These are phyloP conservation scores for Gnaphalium uliginosum DNA, from an alignment of 129 eudicot genomes.

Conservation along the genomic window DNA sequence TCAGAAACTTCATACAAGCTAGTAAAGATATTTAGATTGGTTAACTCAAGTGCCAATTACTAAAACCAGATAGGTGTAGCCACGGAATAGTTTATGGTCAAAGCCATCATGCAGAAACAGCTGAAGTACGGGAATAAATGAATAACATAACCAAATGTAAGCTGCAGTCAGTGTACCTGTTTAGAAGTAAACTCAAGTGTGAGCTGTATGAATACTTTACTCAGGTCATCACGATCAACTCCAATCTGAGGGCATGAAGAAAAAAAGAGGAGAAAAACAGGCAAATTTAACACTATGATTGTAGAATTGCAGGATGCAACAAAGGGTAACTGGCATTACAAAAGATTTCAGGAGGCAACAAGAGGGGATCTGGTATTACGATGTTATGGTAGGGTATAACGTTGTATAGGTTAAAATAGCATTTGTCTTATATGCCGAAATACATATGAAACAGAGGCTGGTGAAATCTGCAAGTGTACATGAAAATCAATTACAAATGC, in stretches of 20 bases:
- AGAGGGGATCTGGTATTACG: too few species aligned
- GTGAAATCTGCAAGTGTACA: neutral
- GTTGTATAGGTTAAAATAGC: neutral
- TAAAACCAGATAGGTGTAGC: slow-evolving; percentile 13
- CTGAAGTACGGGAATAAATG: slow-evolving; percentile 7
- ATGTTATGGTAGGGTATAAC: too few species aligned
- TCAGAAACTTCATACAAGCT: neutral
- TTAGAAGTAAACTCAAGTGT: slow-evolving; percentile 89
- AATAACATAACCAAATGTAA: slow-evolving; percentile 7
- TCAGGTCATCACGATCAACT: slow-evolving; percentile 77
- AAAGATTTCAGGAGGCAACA: too few species aligned
- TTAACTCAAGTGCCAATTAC: slow-evolving; percentile 9
- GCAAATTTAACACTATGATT: neutral
- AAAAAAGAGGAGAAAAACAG: neutral
- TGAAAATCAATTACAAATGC: neutral
- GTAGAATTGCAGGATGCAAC: neutral
- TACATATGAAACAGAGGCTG: slow-evolving; percentile 5
- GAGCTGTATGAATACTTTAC: slow-evolving; percentile 82
- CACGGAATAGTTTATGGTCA: neutral
- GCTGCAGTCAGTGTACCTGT: slow-evolving; percentile 55
- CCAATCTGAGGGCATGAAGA: slow-evolving; percentile 65
- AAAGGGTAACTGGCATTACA: neutral
- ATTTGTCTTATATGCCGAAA: slow-evolving; percentile 5
- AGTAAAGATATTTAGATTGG: slow-evolving; percentile 1
- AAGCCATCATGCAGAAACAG: slow-evolving; percentile 1